Conservation (phyloP, 192 early-diverging fungal species). For the Coemansia sp. region DNA sequence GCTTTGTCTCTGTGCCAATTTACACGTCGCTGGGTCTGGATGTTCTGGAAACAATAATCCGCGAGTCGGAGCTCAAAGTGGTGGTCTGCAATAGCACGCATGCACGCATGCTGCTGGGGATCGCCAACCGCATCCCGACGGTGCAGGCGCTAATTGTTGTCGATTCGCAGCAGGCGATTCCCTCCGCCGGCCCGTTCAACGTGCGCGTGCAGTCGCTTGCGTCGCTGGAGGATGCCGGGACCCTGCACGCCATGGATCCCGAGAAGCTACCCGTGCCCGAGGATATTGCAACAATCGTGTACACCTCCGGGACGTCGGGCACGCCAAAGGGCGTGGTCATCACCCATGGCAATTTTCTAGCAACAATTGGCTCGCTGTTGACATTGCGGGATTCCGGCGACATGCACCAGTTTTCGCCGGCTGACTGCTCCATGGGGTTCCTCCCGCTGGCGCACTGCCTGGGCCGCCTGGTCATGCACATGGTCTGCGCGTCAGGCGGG, state of each 20-base stretch:
- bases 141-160: slow-evolving; percentile 56
- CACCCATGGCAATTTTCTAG: slow-evolving; percentile 77
- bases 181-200: slow-evolving; percentile 30
- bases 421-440: slow-evolving; percentile 60
- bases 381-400: slow-evolving; percentile 28
- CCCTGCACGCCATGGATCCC: slow-evolving; percentile 61
- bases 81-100: slow-evolving; percentile 64
- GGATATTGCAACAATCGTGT: slow-evolving; percentile 73
- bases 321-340: slow-evolving; percentile 81
- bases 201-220: slow-evolving; percentile 31
- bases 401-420: slow-evolving; percentile 32
- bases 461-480: slow-evolving; percentile 67
- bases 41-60: slow-evolving; percentile 76
- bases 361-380: slow-evolving; percentile 51
- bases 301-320: slow-evolving; percentile 73
- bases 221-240: slow-evolving; percentile 24
- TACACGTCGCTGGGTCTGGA: slow-evolving; percentile 85
- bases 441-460: slow-evolving; percentile 91
- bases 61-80: slow-evolving; percentile 73
- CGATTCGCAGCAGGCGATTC: slow-evolving; percentile 30
- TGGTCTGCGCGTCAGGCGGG: slow-evolving; percentile 59
- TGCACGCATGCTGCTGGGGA: slow-evolving; percentile 29
- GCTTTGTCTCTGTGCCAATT: slow-evolving; percentile 75
- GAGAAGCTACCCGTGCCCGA: slow-evolving; percentile 33
- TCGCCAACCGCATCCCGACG: slow-evolving; percentile 33